Evolutionary conservation across 371 early-diverging fungal genomes (phyloP), one percentile per base, ranked within the genome.

Genomic region (Quaeritorhiza haematococci): DNA sequence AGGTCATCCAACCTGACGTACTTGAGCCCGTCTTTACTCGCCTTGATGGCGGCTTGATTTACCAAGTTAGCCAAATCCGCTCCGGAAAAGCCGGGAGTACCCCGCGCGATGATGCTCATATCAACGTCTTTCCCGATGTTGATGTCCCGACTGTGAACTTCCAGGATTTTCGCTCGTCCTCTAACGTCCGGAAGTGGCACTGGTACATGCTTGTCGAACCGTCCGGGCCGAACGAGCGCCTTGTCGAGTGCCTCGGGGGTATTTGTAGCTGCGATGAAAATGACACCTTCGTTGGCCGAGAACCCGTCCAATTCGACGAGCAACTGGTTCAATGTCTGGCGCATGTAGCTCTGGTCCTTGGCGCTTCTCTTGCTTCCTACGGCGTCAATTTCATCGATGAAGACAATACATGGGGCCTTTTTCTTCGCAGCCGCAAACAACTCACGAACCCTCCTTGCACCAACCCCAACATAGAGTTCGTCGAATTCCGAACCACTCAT

Each of bases 311-410:
- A 73, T 60, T 96, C 96, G 17, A 95, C 95, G 21, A 98, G 76
- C 49, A 97, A 75, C 71, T 97, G 98, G 69, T 97, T 97, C 23
- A 98, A 80, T 0, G 97, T 95, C 68, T 94, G 94, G 60, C 93
- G 88, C 90, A 91, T 92, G 61, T 92, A 92, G 0, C 86, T 83
- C 66, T 92, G 93, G 65, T 97, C 98, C 64, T 90, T 91, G 43
- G 90, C 86, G 62, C 86, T 92, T 48, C 98, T 86, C 68, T 93
- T 96, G 49, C 93, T 89, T 21, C 99, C 99, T 61, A 99, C 96
- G 1, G 99, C 96, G 74, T 96, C 98, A 54, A 96, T 82, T 76
- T 93, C 99, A 72, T 99, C 99, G 67, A 99, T 98, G 73, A 99
- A 99, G 15, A 99, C 91, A 59, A 99, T 98, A 67, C 95, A 93